Base-by-base conservation (phyloP, 139 green algal genomes). In the Closterium sp. region DNA sequence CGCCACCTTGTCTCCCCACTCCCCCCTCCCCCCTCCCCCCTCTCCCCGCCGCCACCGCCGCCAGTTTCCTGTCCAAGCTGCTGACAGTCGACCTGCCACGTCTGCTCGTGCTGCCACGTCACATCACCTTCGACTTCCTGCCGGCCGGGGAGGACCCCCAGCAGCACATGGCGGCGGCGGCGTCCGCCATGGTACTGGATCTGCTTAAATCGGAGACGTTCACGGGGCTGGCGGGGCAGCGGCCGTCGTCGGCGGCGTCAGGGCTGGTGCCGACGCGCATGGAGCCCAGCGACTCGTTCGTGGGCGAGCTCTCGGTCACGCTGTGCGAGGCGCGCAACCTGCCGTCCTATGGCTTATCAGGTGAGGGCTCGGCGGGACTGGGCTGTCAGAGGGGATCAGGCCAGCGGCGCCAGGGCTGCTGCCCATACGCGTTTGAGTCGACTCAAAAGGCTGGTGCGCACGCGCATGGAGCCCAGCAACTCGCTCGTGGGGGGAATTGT, bases 1-100 rank as follows among this genome's bases (percentile, higher is more conserved):
- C 23, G 3, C 25, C 55, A 76, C 55, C 23, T 19, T 19, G 12
- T 3, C 55, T 76, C 55, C 55, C 9, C 16, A 28, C 55, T 19
- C 23, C 25, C 55, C 55, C 55, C 23, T 19, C 1, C 12, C 55
- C 55, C 55, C 2, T 55, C 36, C 4, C 4, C 36, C 36, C 4
- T 55, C 36, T 55, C 36, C 38, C 55, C 55, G 12, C 12, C 55
- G 16, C 16, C 55, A 76, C 33, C 28, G 4, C 55, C 31, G 4
- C 25, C 91, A 93, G 91, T 30, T 95, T 95, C 89, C 93, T 95
- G 28, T 91, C 76, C 21, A 93, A 95, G 85, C 92, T 95, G 33
- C 88, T 95, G n/a, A 95, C 93, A 23, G 84, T 93, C 21, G 92
- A 94, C 84, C 85, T 95, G n/a, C 93, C 93, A 32, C 92, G 76